Evolutionary conservation across 192 early-diverging fungal genomes (phyloP), one percentile per base, ranked within the genome.

Genomic region (Coemansia sp.): DNA sequence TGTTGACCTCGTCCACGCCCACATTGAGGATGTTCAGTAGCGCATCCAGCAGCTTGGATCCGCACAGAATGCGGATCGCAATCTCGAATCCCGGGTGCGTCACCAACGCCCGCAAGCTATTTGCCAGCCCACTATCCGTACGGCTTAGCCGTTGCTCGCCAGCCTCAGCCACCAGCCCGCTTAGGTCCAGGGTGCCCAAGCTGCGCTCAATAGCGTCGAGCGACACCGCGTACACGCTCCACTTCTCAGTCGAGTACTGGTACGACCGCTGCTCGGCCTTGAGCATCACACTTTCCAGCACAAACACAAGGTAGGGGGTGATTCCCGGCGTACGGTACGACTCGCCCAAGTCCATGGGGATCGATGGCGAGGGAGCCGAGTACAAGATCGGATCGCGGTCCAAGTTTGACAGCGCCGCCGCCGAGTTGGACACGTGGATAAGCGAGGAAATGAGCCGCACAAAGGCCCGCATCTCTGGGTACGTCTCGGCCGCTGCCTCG

Each of bases 81-180:
- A 99, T 80, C 62, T 94, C 91, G 69, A 92, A 99, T 5, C 94
- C 96, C 0, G 97, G 96, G 42, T 97, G 94, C 18, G 88, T 80
- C 1, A 86, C 77, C 69, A 92, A 66, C 34, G 69, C 61, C 55
- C 85, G 76, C 66, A 86, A 62, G 60, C 72, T 57, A 33, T 78
- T 13, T 33, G 74, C 40, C 64, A 65, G 33, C 74, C 64, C 27
- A 0, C 6, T 60, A 18, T 52, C 40, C 49, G 60, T 63, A 65
- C 29, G 71, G 43, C 62, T 36, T 40, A 20, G 2, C 9, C 54
- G 54, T 22, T 38, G 67, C 18, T 29, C 22, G 61, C 38, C 66
- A 16, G 73, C 44, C 8, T 79, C 73, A 1, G 69, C 55, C 22
- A 71, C 61, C 31, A 93, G 52, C 5, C 67, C 71, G 24, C 78